Base-by-base conservation (phyloP, 2,329 filamentous ascomycete genomes). In the Cladophialophora bantiana region DNA sequence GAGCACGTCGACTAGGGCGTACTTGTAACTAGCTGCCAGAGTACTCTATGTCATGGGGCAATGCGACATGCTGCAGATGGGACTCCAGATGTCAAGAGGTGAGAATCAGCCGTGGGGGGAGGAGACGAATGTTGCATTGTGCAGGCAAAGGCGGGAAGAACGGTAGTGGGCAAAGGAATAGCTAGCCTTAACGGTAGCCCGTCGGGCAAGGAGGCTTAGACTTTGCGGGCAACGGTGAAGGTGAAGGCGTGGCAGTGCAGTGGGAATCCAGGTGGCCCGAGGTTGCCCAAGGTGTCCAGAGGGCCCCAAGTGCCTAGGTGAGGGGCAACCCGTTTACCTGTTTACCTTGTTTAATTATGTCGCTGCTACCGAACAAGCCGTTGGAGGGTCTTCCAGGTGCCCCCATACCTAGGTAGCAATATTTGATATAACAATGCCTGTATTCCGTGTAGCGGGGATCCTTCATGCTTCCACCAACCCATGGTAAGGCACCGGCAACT, bases 31-130 rank as follows among this genome's bases (percentile, higher is more conserved):
- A 26, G 13, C 18, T 12, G 18, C 45, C 45, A 61, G 59, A 54
- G 59, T 61, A 60, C n/a, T 40, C 45, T 32, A 36, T 61, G 52
- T 61, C 48, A 61, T 35, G 59, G 32, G 35, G 32, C 36, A 20
- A 52, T 15, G 45, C 35, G 53, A 36, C 53, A 36, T 36, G 34
- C 53, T 55, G 31, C 40, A 42, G 40, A n/a, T 20, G 18, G 7
- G 26, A 26, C 7, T 3, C 20, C 18, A 31, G 45, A 12, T 31
- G 45, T 31, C 3, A 1, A 12, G 31, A 50, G 20, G 45, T 50
- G 45, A 50, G 45, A 12, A 50, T 50, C 45, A 12, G 20, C 45
- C 45, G 45, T 50, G 18, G 45, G 45, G 18, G 18, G 45, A 2
- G 18, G 20, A n/a, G 53, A 34, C 13, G 31, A 35, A 52, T 54